Conservation (phyloP, 805 yeast species). For the Candida oleophila region DNA sequence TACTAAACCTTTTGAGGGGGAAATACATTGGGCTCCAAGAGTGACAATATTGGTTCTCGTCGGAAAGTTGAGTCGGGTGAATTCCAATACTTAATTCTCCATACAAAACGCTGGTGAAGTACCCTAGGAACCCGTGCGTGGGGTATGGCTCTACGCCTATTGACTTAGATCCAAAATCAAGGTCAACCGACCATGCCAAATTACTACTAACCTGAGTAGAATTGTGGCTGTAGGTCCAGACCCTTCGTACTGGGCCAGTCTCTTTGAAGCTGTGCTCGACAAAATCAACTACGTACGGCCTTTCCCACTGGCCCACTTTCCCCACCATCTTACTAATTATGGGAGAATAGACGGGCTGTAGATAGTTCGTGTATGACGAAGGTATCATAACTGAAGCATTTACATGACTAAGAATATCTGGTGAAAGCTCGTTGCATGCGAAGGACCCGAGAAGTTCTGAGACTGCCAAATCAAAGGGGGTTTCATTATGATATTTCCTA, state of each 20-base stretch:
- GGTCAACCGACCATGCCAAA: conserved; percentile 1
- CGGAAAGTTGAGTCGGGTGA: conserved; percentile 26
- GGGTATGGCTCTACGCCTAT: conserved; percentile 45
- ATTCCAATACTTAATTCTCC: conserved; percentile 56
- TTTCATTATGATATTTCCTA: conserved; percentile 41
- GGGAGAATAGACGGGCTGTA: conserved; percentile 71
- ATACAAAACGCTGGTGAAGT: conserved; percentile 69
- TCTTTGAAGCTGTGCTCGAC: conserved; percentile 10
- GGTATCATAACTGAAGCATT: conserved; percentile 39
- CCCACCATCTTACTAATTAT: conserved; percentile 2
- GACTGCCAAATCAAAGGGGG: conserved; percentile 54
- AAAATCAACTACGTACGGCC: conserved; percentile 24
- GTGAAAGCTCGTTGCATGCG: conserved; percentile 88
- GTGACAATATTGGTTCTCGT: conserved; percentile 20
- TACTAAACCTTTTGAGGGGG: conserved; percentile 21
- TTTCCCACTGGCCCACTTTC: neutral
- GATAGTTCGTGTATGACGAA: conserved; percentile 51
- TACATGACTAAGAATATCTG: conserved; percentile 60
- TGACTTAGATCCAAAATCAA: conserved; percentile 27
- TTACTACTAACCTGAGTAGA: neutral
- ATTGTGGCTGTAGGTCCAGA: conserved; percentile 68
- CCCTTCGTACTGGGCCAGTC: conserved; percentile 41
- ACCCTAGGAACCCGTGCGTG: conserved; percentile 75
- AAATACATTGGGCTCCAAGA: conserved; percentile 42
- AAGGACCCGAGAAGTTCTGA: conserved; percentile 88